These are phyloP conservation scores for Solanum bulbocastanum DNA, from an alignment of 257 asterid species.

Conservation along the genomic window DNA sequence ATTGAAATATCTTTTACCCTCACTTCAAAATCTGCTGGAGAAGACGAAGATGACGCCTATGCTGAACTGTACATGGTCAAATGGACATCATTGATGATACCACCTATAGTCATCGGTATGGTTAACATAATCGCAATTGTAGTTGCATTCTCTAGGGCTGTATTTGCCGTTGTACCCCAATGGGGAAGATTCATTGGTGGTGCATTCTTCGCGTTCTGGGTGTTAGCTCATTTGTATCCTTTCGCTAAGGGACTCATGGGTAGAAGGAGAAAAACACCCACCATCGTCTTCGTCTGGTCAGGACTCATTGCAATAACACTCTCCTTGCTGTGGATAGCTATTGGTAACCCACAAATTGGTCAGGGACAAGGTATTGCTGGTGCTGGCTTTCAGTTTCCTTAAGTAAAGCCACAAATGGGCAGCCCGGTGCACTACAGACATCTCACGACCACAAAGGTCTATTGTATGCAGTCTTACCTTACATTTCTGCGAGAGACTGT, in stretches of 20 bases:
- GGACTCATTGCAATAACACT: conserved; percentile 38
- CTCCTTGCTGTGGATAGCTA: conserved; percentile 28
- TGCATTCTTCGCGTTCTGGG: conserved; percentile 39
- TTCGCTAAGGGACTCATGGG: conserved; percentile 43
- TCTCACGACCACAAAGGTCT: not conserved
- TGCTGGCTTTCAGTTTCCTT: conserved; percentile 11
- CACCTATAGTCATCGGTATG: conserved; percentile 32
- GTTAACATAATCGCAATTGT: conserved; percentile 24
- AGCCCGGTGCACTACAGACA: not conserved
- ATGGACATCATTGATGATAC: conserved; percentile 34
- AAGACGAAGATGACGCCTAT: conserved; percentile 20
- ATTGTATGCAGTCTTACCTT: not conserved
- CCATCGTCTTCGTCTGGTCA: conserved; percentile 38
- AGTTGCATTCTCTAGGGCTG: conserved; percentile 20
- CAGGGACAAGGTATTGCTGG: not conserved
- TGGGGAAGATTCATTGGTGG: conserved; percentile 36
- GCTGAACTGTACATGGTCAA: conserved; percentile 28
- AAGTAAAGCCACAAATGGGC: not conserved
- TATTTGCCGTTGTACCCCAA: conserved; percentile 16
- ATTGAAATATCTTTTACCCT: conserved; percentile 36
- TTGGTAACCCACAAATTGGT: not conserved
- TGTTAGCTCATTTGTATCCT: conserved; percentile 32
- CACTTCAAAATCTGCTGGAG: conserved; percentile 29
- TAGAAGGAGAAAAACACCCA: conserved; percentile 29
- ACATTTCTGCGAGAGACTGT: not conserved